Evolutionary conservation across 768 basidiomycete genomes (phyloP).

Genomic region (Auriscalpium vulgare): DNA sequence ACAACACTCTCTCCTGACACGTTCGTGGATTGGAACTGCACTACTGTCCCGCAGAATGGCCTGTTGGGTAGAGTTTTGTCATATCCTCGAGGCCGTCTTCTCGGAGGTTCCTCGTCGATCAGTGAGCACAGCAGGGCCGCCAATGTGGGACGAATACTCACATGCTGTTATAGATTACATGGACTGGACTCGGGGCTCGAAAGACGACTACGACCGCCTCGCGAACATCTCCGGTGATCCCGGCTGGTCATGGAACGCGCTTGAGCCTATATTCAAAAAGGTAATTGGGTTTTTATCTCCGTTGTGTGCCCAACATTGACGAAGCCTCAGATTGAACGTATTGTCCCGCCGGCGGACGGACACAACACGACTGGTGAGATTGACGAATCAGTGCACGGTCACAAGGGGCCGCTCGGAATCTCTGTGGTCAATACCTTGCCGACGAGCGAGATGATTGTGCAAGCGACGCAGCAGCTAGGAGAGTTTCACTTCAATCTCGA

Average conservation of each 20-base stretch:
- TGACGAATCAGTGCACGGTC: slow-evolving; percentile 30
- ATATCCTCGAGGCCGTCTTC: not conserved
- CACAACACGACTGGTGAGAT: slow-evolving; percentile 32
- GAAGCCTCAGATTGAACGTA: slow-evolving; percentile 19
- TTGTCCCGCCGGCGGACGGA: slow-evolving; percentile 29
- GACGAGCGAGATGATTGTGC: slow-evolving; percentile 27
- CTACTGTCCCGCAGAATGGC: not conserved
- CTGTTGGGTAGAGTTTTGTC: not conserved
- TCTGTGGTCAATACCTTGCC: not conserved
- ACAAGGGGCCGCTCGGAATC: slow-evolving; percentile 24
- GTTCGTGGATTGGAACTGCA: slow-evolving; percentile 1
- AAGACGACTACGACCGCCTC: slow-evolving; percentile 19
- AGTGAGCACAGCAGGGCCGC: not conserved
- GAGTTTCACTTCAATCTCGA: slow-evolving; percentile 36
- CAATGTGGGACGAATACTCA: not conserved
- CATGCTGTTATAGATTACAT: slow-evolving; percentile 16
- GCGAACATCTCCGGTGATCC: slow-evolving; percentile 19
- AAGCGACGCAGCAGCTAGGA: slow-evolving; percentile 26
- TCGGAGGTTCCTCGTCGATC: slow-evolving; percentile 1
- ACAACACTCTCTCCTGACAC: not conserved
- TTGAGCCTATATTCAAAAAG: slow-evolving; percentile 1
- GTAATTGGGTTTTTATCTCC: not conserved
- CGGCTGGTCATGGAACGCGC: slow-evolving; percentile 16
- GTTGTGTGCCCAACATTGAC: not conserved
- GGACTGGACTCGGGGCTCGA: slow-evolving; percentile 21